These are phyloP conservation scores for Sporobolomyces phaffii DNA, from an alignment of 768 basidiomycete genomes.

Conservation along the genomic window DNA sequence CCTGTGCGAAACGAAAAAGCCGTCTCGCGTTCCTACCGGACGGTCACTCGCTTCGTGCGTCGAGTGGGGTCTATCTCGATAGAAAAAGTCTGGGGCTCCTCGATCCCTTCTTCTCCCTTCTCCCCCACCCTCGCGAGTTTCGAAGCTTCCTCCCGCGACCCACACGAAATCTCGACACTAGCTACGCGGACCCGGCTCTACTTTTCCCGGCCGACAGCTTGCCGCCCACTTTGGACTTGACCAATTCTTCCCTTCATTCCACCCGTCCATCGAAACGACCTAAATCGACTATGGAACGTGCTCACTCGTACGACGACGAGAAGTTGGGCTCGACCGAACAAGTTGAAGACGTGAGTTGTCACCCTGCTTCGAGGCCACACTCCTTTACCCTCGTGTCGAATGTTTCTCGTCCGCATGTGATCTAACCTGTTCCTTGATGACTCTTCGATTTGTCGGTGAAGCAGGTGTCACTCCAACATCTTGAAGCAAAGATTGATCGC, in stretches of 20 bases:
- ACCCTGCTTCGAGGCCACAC: neutral
- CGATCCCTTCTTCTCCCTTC: neutral
- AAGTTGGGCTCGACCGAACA: conserved; percentile 12
- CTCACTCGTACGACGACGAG: conserved; percentile 18
- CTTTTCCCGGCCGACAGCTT: neutral
- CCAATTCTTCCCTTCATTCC: too few relatives aligned
- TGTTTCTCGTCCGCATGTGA: too few relatives aligned
- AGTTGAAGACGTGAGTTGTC: conserved; percentile 29
- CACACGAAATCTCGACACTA: neutral
- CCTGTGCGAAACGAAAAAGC: neutral
- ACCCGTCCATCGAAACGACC: too few relatives aligned
- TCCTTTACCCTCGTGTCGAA: neutral
- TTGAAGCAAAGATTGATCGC: conserved; percentile 17
- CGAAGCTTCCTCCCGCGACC: neutral
- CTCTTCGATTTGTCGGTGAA: neutral
- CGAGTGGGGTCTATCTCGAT: neutral
- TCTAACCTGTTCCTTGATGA: too few relatives aligned
- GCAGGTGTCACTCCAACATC: neutral
- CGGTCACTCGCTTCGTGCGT: too few relatives aligned
- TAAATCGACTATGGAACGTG: neutral
- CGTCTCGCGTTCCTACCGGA: too few relatives aligned
- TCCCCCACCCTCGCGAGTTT: neutral
- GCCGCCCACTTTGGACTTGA: neutral
- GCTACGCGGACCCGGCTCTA: neutral
- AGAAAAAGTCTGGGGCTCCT: conserved; percentile 3